Base-by-base conservation (phyloP, 371 early-diverging fungal species). In the Saksenaea oblongispora region DNA sequence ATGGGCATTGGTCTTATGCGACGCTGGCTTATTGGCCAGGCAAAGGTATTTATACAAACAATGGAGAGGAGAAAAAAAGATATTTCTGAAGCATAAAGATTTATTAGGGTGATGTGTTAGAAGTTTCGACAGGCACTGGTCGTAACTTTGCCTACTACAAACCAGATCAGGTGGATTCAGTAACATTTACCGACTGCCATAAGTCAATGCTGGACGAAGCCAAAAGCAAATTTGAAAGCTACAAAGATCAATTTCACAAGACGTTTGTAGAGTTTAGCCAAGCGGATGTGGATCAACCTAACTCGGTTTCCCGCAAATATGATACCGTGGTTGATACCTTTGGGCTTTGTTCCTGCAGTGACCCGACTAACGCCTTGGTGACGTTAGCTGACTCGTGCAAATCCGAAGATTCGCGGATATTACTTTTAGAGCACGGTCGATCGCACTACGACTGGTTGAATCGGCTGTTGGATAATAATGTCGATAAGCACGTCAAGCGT, bases 241-340 rank as follows among this genome's bases (percentile, higher is more conserved):
- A 75, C 56, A 64, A 72, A 35, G 64, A 65, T 14, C 72, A 76
- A 44, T 80, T 82, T 42, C 69, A 83, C 34, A 34, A 73, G 34
- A 58, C 64, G 7, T 73, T 69, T 63, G 72, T 70, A 4, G 58
- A 62, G 11, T 76, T 80, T 26, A 54, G 70, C 34, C 65, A 64
- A 26, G 69, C 66, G 31, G 82, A 78, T 59, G 76, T 80, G 27
- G 62, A 71, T 1, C 64, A 69, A 22, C 63, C 68, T 13, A 58
- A 22, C 5, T 26, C 56, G 18, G 13, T 41, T 27, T 18, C 15
- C 24, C 14, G 61, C 59, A 54, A 61, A 22, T 84, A 81, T 27
- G 94, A 95, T 67, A 91, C 93, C 0, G 89, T 95, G 14, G 78
- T 95, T 1, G 88, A 90, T 61, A 92, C 93, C 1, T 93, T 95